Evolutionary conservation across 495 filamentous ascomycete genomes (phyloP), one percentile per base, ranked within the genome.

Genomic region (Aspergillus incahuasiensis): DNA sequence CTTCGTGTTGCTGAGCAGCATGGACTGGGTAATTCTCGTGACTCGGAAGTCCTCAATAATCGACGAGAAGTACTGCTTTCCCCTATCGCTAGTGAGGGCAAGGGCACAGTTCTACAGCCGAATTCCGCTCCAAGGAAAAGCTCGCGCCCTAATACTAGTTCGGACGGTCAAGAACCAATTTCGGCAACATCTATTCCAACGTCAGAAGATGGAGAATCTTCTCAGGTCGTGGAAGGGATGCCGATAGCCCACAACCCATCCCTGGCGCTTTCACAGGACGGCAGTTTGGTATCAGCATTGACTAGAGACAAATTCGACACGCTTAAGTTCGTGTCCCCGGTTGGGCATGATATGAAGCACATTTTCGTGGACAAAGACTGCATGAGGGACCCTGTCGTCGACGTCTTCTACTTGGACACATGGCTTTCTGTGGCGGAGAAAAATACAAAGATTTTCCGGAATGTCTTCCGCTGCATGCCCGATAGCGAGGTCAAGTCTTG

Each of bases 391-490:
- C 94, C 95, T 0, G 75, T 97, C 24, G 86, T 86, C 57, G 82
- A 92, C 54, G 68, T 75, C 2, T 97, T 97, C 72, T 92, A 87
- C 64, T 81, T 91, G 42, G 90, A 95, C 58, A 85, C 86, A 1
- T 98, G 94, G 94, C 84, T 85, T 57, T 74, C 82, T n/a, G 83
- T 91, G 41, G 94, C 94, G 6, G 86, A 88, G 47, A 97, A 97
- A 71, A 98, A 98, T 67, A 97, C 94, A 5, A 88, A 89, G 56
- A 80, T 98, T 30, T 98, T 86, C 73, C 86, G 95, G 21, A 83
- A 87, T 52, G 95, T 98, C 12, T 98, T 98, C 76, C 85, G 95
- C 44, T 96, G 91, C 70, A 92, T 92, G 89, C 94, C 94, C 1
- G 94, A 98, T 65, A 95, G 82, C 52, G 90, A 97, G 62, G 95